Evolutionary conservation across 2,329 filamentous ascomycete species (phyloP).

Genomic region (Diaporthe nobilis): DNA sequence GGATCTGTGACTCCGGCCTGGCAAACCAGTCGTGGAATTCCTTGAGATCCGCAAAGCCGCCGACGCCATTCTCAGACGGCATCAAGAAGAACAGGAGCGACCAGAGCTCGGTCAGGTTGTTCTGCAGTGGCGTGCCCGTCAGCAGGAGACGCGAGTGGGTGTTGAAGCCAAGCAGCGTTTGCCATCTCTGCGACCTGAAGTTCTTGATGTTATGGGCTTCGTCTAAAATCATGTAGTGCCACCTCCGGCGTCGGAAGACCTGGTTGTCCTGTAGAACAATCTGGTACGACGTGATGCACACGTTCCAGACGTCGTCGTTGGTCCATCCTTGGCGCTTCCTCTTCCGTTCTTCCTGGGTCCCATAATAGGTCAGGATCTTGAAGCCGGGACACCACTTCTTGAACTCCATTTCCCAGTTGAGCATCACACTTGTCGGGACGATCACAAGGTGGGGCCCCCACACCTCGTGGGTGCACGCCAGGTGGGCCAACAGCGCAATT

Average conservation of each 20-base stretch:
- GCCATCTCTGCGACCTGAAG: conserved; percentile 97
- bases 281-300: conserved; percentile 98
- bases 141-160: conserved; percentile 88
- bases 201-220: conserved; percentile 99
- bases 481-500: conserved; percentile 91
- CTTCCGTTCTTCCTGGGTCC: conserved; percentile 91
- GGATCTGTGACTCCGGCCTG: conserved; percentile 93
- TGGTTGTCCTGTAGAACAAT: conserved; percentile 94
- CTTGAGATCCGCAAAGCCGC: conserved; percentile 93
- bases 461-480: conserved; percentile 89
- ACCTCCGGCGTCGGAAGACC: conserved; percentile 90
- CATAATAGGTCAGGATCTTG: conserved; percentile 98
- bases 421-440: conserved; percentile 97
- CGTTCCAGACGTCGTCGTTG: conserved; percentile 94
- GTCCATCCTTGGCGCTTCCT: conserved; percentile 94
- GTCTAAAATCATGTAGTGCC: conserved; percentile 99
- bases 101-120: conserved; percentile 97
- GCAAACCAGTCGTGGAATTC: conserved; percentile 98
- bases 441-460: conserved; percentile 98
- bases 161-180: conserved; percentile 93
- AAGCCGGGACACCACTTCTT: conserved; percentile 99
- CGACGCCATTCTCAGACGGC: conserved; percentile 88
- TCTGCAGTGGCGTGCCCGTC: conserved; percentile 95
- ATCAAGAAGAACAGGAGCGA: conserved; percentile 96
- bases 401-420: conserved; percentile 99